Base-by-base conservation (phyloP, 768 basidiomycete species). In the Saitozyma podzolica region DNA sequence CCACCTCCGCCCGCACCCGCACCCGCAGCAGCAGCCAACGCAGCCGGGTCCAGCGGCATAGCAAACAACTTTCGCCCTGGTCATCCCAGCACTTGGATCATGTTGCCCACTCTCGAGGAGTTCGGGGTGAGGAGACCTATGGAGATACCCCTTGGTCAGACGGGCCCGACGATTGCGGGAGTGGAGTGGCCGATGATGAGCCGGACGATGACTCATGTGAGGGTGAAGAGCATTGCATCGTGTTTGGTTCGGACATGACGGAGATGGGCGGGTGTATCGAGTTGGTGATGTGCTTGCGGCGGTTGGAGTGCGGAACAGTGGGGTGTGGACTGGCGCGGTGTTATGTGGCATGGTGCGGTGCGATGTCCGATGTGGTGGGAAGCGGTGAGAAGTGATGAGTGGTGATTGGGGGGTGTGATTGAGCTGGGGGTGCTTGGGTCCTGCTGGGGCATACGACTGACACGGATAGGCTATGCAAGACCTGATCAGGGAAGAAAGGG, bases 101-200 rank as follows among this genome's bases (percentile, higher is more conserved):
- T 73, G 11, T 54, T 72, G 4, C 69, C 72, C 8, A 69, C 70
- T 0, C 54, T 64, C 19, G 72, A 71, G 40, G 67, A 76, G 51
- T 73, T 73, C 56, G 74, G 74, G 10, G 63, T 76, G 3, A 59
- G 74, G 58, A 43, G 74, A 59, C 74, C 74, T 10, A 67, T 76
- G n/a, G 64, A 76, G 50, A 65, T 63, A 9, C 65, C 70, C 8
- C 42, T 66, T 3, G 43, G 39, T 20, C 20, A 17, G 42, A 10
- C 16, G 37, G 66, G 66, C 6, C 65, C 64, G 39, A 54, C 61
- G 41, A 53, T 40, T n/a, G 69, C 66, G 13, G 56, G 63, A 29
- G 53, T 50, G 16, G 49, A 63, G 29, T 76, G 74, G 74, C 74
- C 74, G 9, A 76, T 70, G 70, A 76, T 76, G 74, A 76, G 74